A percentile compares a stretch with the other conserved stretches of the same genome.
Evolutionary conservation across 2,329 filamentous ascomycete genomes (phyloP).

Genomic region (Aspergillus sergii): DNA sequence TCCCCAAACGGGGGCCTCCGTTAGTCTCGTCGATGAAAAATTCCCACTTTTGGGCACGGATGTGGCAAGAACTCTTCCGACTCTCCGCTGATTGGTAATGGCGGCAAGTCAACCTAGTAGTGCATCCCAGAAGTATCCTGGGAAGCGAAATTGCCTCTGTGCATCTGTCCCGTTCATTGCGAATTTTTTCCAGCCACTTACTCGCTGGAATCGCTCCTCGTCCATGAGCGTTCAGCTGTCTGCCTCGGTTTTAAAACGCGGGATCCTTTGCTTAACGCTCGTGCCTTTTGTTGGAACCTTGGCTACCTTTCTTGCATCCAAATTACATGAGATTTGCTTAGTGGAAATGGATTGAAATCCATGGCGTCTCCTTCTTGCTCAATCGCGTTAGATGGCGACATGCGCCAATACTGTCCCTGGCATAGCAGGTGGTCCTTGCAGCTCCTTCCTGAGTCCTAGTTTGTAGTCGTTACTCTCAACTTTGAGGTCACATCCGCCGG

Average conservation of each 20-base stretch:
- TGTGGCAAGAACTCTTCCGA: background rate
- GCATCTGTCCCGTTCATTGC: background rate
- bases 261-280: background rate
- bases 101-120: background rate
- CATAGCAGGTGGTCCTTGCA: constrained; percentile 9
- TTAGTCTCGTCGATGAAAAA: background rate
- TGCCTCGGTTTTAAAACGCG: background rate
- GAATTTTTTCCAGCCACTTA: background rate
- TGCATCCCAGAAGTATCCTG: background rate
- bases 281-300: background rate
- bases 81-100: background rate
- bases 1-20: background rate
- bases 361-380: constrained; percentile 3
- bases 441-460: background rate
- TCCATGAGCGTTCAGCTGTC: background rate
- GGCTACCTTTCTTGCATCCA: background rate
- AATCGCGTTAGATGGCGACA: constrained; percentile 12
- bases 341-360: background rate
- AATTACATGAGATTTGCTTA: constrained; percentile 1
- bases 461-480: background rate
- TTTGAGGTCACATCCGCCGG: background rate
- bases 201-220: background rate
- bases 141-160: background rate
- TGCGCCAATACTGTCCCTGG: constrained; percentile 12
- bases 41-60: background rate